Evolutionary conservation across 768 basidiomycete genomes (phyloP).

Genomic region (Sporobolomyces roseus): DNA sequence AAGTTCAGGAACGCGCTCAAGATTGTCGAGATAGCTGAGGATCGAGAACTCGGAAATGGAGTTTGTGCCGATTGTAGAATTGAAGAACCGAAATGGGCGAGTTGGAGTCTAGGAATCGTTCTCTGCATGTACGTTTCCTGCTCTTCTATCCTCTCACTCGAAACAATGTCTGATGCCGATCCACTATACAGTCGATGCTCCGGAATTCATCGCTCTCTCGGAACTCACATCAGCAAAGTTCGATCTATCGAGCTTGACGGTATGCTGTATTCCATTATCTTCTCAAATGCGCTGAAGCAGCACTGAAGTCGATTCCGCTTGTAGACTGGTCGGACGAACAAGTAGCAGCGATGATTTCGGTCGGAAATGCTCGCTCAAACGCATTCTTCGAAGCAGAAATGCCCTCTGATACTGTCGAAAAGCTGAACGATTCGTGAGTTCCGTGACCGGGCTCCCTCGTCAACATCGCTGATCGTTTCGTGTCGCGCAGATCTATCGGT

Average conservation of each 20-base stretch:
- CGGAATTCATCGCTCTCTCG: constrained; percentile 36
- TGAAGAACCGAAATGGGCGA: constrained; percentile 19
- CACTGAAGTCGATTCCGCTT: neutral
- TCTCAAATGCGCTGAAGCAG: neutral
- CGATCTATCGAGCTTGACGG: constrained; percentile 34
- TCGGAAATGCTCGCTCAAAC: constrained; percentile 37
- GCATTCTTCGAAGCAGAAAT: constrained; percentile 21
- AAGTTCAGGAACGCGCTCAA: constrained; percentile 27
- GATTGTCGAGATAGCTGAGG: constrained; percentile 16
- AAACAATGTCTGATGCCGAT: neutral
- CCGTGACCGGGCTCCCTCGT: neutral
- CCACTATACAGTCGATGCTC: constrained; percentile 18
- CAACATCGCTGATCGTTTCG: neutral
- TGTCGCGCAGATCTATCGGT: constrained; percentile 3
- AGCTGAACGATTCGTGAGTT: constrained; percentile 13
- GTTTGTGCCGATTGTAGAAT: constrained; percentile 35
- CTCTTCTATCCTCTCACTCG: constrained; percentile 7
- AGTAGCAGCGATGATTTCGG: constrained; percentile 20
- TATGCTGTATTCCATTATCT: neutral
- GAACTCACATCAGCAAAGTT: constrained; percentile 39
- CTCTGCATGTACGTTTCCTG: constrained; percentile 24
- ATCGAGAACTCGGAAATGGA: constrained; percentile 5
- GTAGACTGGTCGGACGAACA: constrained; percentile 45
- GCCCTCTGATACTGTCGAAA: neutral
- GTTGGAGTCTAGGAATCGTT: constrained; percentile 38